Base-by-base conservation (phyloP, 257 asterid species). In the Cynanchum wilfordii region DNA sequence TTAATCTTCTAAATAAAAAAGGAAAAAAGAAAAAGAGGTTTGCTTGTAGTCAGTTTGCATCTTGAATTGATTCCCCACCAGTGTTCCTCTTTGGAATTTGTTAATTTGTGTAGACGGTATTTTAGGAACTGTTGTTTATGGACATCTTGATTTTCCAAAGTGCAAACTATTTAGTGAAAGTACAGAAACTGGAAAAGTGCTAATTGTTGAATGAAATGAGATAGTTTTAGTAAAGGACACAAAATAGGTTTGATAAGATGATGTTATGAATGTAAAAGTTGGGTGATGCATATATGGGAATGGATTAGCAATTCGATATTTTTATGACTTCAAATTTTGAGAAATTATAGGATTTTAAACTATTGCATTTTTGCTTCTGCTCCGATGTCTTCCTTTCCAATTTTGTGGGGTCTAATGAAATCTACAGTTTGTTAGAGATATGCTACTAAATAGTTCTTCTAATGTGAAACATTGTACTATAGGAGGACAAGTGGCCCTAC, bases 401-500 rank as follows among this genome's bases (percentile, higher is more conserved):
- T 25, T 11, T 0, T 42, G 1, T 64, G 50, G 47, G 50, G 29
- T 44, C 10, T 15, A 66, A 36, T 20, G 9, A 42, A 67, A 33
- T 45, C 27, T 58, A 22, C 54, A 56, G 42, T 58, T 76, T 11
- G 20, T 69, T 62, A 40, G 40, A 59, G 10, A 25, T 49, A 20
- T 69, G 75, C 69, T 33, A 49, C 49, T 67, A 60, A 55, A 42
- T 66, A 62, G 22, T 44, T 9, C 38, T 44, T 40, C 24, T 22
- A 49, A 79, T 56, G 15, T 66, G 66, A 33, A 45, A 56, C 75
- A 50, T 52, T 73, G 15, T 78, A 72, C 56, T 76, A 75, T 83
- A 95, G 99, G 88, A 90, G 98, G 83, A 89, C 96, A 19, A 89
- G 88, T 71, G 99, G 99, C 42, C 99, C 99, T 4, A 90, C 98